A percentile compares a stretch with the other conserved stretches of the same genome.
Conservation (phyloP, 2,329 filamentous ascomycete genomes). For the Huntiella omanensis region DNA sequence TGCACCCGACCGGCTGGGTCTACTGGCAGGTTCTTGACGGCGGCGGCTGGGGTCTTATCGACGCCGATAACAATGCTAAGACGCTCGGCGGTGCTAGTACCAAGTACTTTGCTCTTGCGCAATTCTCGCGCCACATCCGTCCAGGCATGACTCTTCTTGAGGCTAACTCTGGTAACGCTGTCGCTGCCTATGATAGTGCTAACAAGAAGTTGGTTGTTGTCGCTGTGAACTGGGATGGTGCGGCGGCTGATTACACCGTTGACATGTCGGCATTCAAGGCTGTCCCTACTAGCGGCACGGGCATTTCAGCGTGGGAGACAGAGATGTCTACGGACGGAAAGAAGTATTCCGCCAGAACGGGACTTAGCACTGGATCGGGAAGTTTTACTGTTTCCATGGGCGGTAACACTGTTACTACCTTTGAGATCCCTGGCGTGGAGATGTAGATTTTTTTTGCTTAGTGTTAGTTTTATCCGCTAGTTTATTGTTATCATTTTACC, state of each 20-base stretch:
- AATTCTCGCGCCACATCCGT: slow-evolving; percentile 23
- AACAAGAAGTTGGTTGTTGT: slow-evolving; percentile 21
- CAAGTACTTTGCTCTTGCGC: slow-evolving; percentile 25
- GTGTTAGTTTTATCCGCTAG: too few relatives aligned
- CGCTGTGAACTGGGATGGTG: slow-evolving; percentile 21
- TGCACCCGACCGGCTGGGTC: slow-evolving; percentile 24
- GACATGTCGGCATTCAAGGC: slow-evolving; percentile 20
- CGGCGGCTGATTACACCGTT: slow-evolving; percentile 19
- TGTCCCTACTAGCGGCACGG: slow-evolving; percentile 16
- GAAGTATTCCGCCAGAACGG: slow-evolving; percentile 18
- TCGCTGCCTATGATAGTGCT: slow-evolving; percentile 22
- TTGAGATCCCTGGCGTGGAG: slow-evolving; percentile 18
- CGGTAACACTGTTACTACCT: slow-evolving; percentile 20
- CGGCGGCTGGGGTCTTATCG: slow-evolving; percentile 23
- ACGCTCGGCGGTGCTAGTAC: slow-evolving; percentile 17
- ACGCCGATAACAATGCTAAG: slow-evolving; percentile 20
- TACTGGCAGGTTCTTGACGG: slow-evolving; percentile 26
- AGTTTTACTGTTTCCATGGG: slow-evolving; percentile 21
- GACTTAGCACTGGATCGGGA: slow-evolving; percentile 18
- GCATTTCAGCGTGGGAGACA: slow-evolving; percentile 21
- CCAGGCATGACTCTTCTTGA: slow-evolving; percentile 22
- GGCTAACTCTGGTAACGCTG: slow-evolving; percentile 18
- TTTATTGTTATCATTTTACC: too few relatives aligned
- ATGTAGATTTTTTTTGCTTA: background rate
- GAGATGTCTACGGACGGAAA: slow-evolving; percentile 18